Percentiles rank a stretch among this genome's conserved stretches.
Evolutionary conservation across 331 rosid genomes (phyloP).

Genomic region (Phaseolus coccineus): DNA sequence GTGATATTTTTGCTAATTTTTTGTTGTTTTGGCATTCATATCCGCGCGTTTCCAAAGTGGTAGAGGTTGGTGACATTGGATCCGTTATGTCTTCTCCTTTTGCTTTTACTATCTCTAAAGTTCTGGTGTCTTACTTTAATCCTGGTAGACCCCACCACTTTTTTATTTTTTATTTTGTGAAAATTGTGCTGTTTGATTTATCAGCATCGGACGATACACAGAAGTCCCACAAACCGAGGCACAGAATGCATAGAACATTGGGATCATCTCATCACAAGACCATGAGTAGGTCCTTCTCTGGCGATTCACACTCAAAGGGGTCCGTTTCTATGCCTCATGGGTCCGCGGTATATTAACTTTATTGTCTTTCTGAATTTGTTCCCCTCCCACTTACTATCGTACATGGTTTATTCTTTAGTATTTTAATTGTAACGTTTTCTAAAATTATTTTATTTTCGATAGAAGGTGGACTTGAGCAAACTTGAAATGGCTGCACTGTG

Average conservation of each 20-base stretch:
- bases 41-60: conserved; percentile 58
- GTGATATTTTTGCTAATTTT: conserved; percentile 33
- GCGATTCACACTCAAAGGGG: conserved; percentile 93
- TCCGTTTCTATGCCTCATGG: conserved; percentile 85
- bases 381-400: conserved; percentile 22
- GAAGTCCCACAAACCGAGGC: conserved; percentile 93
- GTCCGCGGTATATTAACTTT: conserved; percentile 71
- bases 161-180: conserved; percentile 9
- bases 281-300: conserved; percentile 86
- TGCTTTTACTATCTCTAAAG: conserved; percentile 57
- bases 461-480: conserved; percentile 92
- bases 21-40: conserved; percentile 51
- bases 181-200: conserved; percentile 46
- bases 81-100: conserved; percentile 73
- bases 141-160: conserved; percentile 60
- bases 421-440: conserved; percentile 24
- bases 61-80: conserved; percentile 80
- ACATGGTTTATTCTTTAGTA: conserved; percentile 31
- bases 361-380: conserved; percentile 37
- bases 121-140: conserved; percentile 57
- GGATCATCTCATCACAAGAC: conserved; percentile 90
- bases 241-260: conserved; percentile 84
- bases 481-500: conserved; percentile 96
- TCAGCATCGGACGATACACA: conserved; percentile 97
- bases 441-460: conserved; percentile 23